phyloP scores from a whole-genome alignment of 441 rosid genomes.

The Capsella rubella region DNA sequence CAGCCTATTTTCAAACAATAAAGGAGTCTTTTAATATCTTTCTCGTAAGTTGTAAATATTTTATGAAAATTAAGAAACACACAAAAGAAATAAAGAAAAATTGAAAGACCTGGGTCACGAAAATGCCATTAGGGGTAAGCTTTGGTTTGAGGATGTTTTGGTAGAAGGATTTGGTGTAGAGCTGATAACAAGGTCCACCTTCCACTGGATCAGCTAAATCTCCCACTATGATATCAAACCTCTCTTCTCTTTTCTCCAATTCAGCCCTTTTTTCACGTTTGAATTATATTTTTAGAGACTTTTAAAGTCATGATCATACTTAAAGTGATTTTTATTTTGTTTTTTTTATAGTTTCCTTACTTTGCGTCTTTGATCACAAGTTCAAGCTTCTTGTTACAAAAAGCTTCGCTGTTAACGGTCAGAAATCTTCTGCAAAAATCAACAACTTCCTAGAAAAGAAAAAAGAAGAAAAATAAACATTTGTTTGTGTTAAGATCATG shows the following conservation, averaged over 20 bases:
- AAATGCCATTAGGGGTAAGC: conserved; percentile 77
- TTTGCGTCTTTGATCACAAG: conserved; percentile 85
- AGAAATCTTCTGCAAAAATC: conserved; percentile 74
- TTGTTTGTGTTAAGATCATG: conserved; percentile 30
- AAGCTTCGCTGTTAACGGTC: conserved; percentile 77
- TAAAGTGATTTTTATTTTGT: not conserved
- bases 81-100: not conserved
- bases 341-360: conserved; percentile 46
- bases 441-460: conserved; percentile 72
- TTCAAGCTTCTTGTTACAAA: conserved; percentile 70
- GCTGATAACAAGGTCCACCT: conserved; percentile 97
- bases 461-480: too few species aligned
- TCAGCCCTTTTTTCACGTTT: conserved; percentile 63
- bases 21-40: not conserved
- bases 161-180: conserved; percentile 92
- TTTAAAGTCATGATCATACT: not conserved
- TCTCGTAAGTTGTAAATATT: not conserved
- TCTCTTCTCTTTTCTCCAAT: conserved; percentile 70
- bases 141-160: conserved; percentile 76
- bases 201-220: conserved; percentile 97
- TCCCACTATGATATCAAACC: conserved; percentile 86
- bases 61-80: too few species aligned
- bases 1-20: conserved; percentile 57
- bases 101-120: conserved; percentile 78
- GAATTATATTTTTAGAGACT: not conserved